Percentiles rank a stretch among this genome's conserved stretches.
phyloP scores from a whole-genome alignment of 2,329 filamentous ascomycete species.

The Lachnellula occidentalis region DNA sequence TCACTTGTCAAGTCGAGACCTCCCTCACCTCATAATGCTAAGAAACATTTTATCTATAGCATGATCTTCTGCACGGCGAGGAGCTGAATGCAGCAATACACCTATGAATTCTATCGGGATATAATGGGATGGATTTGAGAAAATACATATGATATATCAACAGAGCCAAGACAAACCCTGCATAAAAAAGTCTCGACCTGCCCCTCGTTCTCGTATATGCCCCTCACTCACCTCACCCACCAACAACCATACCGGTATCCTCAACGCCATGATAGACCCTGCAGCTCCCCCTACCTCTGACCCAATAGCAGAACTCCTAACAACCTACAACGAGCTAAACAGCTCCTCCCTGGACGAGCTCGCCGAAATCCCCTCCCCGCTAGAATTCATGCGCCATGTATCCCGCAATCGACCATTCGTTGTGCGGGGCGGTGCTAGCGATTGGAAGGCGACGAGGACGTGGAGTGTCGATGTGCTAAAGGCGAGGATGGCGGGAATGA shows the following conservation, averaged over 20 bases:
- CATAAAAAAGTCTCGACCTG: not conserved
- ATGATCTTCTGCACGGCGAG: too few relatives aligned
- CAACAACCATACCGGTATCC: not conserved
- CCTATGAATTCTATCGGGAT: too few relatives aligned
- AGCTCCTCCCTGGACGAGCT: conserved; percentile 54
- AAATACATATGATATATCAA: too few relatives aligned
- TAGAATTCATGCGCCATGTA: conserved; percentile 77
- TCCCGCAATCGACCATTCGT: conserved; percentile 71
- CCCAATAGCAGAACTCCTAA: conserved; percentile 52
- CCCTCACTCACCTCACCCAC: not conserved
- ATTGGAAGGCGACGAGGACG: conserved; percentile 56
- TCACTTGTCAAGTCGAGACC: too few relatives aligned
- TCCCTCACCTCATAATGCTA: too few relatives aligned
- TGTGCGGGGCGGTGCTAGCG: conserved; percentile 53
- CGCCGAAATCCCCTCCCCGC: conserved; percentile 58
- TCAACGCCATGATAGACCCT: conserved; percentile 1
- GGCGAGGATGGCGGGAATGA: conserved; percentile 45
- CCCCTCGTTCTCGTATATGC: not conserved
- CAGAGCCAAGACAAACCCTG: not conserved
- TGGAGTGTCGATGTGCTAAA: conserved; percentile 62
- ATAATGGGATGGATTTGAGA: too few relatives aligned
- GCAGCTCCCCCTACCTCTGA: conserved; percentile 26
- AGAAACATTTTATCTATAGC: too few relatives aligned
- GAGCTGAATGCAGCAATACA: too few relatives aligned
- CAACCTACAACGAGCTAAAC: conserved; percentile 71